Evolutionary conservation across 176 grass and related monocot species (phyloP).

Genomic region (Microstegium vimineum): DNA sequence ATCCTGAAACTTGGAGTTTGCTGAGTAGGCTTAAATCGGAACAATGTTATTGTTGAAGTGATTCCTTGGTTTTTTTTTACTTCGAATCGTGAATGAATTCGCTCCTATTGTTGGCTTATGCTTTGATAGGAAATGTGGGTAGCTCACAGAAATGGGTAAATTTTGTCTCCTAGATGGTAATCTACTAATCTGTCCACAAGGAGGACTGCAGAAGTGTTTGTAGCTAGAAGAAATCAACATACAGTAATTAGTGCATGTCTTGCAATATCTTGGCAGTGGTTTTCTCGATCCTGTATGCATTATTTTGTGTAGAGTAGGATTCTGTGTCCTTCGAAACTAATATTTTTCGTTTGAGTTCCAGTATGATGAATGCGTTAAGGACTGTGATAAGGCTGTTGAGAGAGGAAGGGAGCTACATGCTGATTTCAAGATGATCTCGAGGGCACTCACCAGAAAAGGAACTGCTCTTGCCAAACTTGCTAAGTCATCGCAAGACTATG

Average conservation of each 20-base stretch:
- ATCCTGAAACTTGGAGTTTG: background rate
- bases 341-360: slow-evolving; percentile 17
- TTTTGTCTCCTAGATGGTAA: background rate
- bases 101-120: background rate
- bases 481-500: slow-evolving; percentile 83
- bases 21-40: background rate
- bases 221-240: background rate
- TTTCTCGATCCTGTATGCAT: background rate
- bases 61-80: background rate
- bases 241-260: background rate
- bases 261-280: background rate
- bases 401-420: slow-evolving; percentile 88
- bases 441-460: slow-evolving; percentile 97
- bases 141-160: background rate
- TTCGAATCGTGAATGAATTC: background rate
- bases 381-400: slow-evolving; percentile 96
- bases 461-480: slow-evolving; percentile 79
- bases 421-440: slow-evolving; percentile 96
- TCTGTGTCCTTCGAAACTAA: background rate
- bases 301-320: background rate
- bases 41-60: background rate
- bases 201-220: background rate
- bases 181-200: background rate
- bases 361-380: slow-evolving; percentile 94
- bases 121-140: background rate